Percentiles rank a stretch among this genome's conserved stretches.
phyloP scores from a whole-genome alignment of 345 rosid species.

The Moricandia arvensis region DNA sequence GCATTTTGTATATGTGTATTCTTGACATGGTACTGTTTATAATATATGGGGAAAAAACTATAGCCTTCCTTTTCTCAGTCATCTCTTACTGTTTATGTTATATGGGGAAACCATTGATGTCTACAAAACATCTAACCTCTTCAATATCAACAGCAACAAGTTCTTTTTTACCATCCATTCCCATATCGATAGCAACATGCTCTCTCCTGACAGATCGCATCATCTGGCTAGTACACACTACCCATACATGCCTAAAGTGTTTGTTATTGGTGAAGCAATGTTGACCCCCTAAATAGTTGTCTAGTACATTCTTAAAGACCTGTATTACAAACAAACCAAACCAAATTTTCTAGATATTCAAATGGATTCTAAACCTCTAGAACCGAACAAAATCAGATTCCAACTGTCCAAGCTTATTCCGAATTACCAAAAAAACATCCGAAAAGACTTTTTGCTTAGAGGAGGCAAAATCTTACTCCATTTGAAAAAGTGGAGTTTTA shows the following conservation, averaged over 20 bases:
- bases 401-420: not conserved
- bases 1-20: slow-evolving; percentile 12
- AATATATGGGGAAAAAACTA: not conserved
- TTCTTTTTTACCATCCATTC: not conserved
- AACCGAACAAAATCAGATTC: no score
- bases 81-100: not conserved
- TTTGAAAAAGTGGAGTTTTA: not conserved
- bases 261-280: slow-evolving; percentile 25
- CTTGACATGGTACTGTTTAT: slow-evolving; percentile 13
- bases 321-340: no score
- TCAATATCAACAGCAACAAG: no score
- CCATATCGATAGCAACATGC: slow-evolving; percentile 7
- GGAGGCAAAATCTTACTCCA: not conserved
- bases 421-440: not conserved
- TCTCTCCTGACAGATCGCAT: not conserved
- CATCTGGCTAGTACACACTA: slow-evolving; percentile 2
- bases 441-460: not conserved
- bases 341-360: no score
- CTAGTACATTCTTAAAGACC: no score
- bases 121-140: no score
- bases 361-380: no score
- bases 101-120: no score
- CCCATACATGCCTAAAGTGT: not conserved
- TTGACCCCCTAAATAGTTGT: slow-evolving; percentile 40
- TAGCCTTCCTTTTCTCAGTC: slow-evolving; percentile 1